Evolutionary conservation across 768 basidiomycete genomes (phyloP).

Genomic region (Mycena albidolilacea): DNA sequence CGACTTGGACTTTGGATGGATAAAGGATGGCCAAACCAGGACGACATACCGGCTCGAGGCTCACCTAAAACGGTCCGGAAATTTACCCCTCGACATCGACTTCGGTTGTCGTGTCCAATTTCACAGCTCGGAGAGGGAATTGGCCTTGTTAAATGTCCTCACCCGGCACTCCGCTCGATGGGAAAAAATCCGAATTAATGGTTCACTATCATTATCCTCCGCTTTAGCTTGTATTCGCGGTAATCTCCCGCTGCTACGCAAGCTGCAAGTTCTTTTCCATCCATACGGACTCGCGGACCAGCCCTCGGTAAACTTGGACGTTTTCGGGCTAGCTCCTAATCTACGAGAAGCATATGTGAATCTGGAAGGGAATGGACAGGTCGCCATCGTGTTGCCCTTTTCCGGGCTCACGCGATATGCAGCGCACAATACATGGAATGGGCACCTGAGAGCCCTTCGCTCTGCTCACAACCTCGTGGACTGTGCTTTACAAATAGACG

Average conservation of each 20-base stretch:
- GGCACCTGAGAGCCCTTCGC: not conserved
- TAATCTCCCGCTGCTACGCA: constrained; percentile 11
- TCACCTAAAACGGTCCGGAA: constrained; percentile 14
- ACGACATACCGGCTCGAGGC: constrained; percentile 1
- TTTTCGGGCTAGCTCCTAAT: constrained; percentile 5
- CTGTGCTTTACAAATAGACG: not conserved
- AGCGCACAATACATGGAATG: constrained; percentile 2
- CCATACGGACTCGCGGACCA: not conserved
- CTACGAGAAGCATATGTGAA: not conserved
- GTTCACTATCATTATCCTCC: not conserved
- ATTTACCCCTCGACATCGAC: constrained; percentile 1
- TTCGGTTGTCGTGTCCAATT: not conserved
- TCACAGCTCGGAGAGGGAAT: not conserved
- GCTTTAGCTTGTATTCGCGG: not conserved
- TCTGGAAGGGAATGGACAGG: not conserved
- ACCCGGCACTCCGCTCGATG: constrained; percentile 13
- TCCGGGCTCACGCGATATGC: constrained; percentile 2
- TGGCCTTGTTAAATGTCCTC: not conserved
- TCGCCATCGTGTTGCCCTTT: not conserved
- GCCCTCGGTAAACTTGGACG: not conserved
- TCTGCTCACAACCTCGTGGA: constrained; percentile 21
- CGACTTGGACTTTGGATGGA: not conserved
- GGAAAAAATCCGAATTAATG: not conserved
- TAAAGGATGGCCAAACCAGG: not conserved
- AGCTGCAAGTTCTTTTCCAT: not conserved